Conservation (phyloP, 202 grass and related monocot species). For the Panicum hallii region DNA sequence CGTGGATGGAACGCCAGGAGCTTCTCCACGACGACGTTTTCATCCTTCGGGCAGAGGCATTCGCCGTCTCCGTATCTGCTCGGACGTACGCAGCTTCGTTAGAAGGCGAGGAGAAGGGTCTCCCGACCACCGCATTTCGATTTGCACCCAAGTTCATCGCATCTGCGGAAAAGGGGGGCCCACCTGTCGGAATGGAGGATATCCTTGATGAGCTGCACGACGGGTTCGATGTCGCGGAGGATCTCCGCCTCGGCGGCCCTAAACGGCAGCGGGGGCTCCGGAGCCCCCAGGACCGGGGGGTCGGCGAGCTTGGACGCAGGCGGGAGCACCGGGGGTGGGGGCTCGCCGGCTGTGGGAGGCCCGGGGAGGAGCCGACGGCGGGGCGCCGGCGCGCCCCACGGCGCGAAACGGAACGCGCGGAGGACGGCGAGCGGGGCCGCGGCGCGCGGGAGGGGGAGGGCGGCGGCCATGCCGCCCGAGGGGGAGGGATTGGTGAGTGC, state of each 20-base stretch:
- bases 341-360: slow-evolving; percentile 47
- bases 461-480: slow-evolving; percentile 44
- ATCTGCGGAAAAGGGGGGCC: neutral
- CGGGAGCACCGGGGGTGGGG: slow-evolving; percentile 28
- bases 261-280: slow-evolving; percentile 49
- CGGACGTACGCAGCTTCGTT: slow-evolving; percentile 1
- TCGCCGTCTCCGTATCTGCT: slow-evolving; percentile 82
- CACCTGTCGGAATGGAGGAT: slow-evolving; percentile 92
- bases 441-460: slow-evolving; percentile 26
- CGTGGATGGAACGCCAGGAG: slow-evolving; percentile 85
- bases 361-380: slow-evolving; percentile 36
- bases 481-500: neutral
- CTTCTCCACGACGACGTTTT: slow-evolving; percentile 65
- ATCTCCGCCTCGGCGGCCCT: slow-evolving; percentile 69
- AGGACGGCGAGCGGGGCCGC: slow-evolving; percentile 48
- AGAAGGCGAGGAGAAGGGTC: neutral
- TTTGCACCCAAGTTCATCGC: neutral
- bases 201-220: slow-evolving; percentile 65
- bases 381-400: slow-evolving; percentile 24
- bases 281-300: neutral
- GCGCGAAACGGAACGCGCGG: slow-evolving; percentile 5
- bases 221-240: slow-evolving; percentile 65
- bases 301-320: slow-evolving; percentile 42
- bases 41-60: slow-evolving; percentile 64
- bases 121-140: neutral